phyloP scores from a whole-genome alignment of 2,329 filamentous ascomycete genomes.

The Monosporascus sp. region DNA sequence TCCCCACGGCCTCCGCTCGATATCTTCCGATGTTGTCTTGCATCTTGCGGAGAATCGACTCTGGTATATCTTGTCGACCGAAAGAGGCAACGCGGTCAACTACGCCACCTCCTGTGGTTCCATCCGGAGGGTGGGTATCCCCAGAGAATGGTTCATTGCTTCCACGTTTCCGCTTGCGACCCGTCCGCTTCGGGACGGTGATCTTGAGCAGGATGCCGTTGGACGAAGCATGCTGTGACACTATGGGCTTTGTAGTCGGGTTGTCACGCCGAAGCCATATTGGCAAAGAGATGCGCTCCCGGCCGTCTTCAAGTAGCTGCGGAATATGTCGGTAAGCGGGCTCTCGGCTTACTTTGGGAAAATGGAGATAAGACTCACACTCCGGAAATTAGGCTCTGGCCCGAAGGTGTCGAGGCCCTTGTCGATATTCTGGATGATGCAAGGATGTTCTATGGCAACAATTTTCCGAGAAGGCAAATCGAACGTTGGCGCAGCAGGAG shows the following conservation, averaged over 20 bases:
- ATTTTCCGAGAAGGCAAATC: slow-evolving; percentile 33
- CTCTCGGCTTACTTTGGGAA: neutral
- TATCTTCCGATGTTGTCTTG: slow-evolving; percentile 67
- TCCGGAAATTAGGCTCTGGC: slow-evolving; percentile 30
- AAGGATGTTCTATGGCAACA: slow-evolving; percentile 39
- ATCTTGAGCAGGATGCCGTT: slow-evolving; percentile 85
- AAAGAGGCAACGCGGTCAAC: slow-evolving; percentile 34
- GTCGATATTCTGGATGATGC: slow-evolving; percentile 34
- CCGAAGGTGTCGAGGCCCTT: slow-evolving; percentile 38
- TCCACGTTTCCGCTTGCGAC: slow-evolving; percentile 80
- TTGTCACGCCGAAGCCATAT: slow-evolving; percentile 78
- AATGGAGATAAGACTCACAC: slow-evolving; percentile 20
- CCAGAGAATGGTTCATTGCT: slow-evolving; percentile 59
- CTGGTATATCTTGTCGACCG: slow-evolving; percentile 47
- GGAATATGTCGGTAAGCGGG: slow-evolving; percentile 2
- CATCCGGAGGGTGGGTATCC: slow-evolving; percentile 29
- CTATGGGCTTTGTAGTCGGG: slow-evolving; percentile 69
- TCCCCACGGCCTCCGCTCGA: slow-evolving; percentile 63
- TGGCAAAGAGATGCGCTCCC: slow-evolving; percentile 47
- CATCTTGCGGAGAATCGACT: slow-evolving; percentile 55
- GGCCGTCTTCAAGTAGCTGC: slow-evolving; percentile 21
- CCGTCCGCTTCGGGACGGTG: slow-evolving; percentile 80
- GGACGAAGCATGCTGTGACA: slow-evolving; percentile 69
- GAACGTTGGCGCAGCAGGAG: slow-evolving; percentile 29
- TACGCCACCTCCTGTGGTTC: slow-evolving; percentile 9